Conservation (phyloP, 1,284 basidiomycete genomes). For the Rhodotorula mucilaginosa region DNA sequence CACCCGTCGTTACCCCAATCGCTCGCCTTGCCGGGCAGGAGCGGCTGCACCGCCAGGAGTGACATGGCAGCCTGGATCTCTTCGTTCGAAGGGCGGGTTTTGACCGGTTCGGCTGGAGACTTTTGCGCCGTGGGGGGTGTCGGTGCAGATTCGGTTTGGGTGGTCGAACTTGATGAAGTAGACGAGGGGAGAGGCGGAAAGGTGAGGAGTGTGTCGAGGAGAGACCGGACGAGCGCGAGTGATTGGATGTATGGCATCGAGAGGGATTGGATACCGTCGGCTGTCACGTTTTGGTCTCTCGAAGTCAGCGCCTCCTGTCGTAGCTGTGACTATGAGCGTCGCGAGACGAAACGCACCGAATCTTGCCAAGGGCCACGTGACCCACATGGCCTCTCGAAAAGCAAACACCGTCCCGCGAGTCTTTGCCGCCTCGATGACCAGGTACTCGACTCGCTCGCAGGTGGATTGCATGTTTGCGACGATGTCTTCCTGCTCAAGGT, state of each 20-base stretch:
- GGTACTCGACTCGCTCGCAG: conserved; percentile 29
- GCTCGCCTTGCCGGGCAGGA: conserved; percentile 28
- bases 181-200: conserved; percentile 28
- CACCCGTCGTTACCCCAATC: conserved; percentile 30
- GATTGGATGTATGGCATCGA: conserved; percentile 28
- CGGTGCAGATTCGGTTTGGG: neutral
- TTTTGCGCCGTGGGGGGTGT: neutral
- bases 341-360: conserved; percentile 35
- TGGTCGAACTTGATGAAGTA: neutral
- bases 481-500: conserved; percentile 10
- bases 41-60: conserved; percentile 33
- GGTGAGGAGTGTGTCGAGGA: conserved; percentile 34
- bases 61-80: conserved; percentile 29
- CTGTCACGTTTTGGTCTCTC: neutral
- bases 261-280: conserved; percentile 26
- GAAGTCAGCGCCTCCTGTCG: neutral
- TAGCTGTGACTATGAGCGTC: neutral
- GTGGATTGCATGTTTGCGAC: conserved; percentile 20
- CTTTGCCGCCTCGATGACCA: conserved; percentile 38
- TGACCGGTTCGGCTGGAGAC: neutral
- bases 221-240: conserved; percentile 29
- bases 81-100: conserved; percentile 28
- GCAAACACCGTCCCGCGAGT: conserved; percentile 36
- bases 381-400: conserved; percentile 42
- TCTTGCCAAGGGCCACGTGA: conserved; percentile 42